Evolutionary conservation across 2,329 filamentous ascomycete species (phyloP), one percentile per base, ranked within the genome.

Genomic region (Epichloe hybrida): DNA sequence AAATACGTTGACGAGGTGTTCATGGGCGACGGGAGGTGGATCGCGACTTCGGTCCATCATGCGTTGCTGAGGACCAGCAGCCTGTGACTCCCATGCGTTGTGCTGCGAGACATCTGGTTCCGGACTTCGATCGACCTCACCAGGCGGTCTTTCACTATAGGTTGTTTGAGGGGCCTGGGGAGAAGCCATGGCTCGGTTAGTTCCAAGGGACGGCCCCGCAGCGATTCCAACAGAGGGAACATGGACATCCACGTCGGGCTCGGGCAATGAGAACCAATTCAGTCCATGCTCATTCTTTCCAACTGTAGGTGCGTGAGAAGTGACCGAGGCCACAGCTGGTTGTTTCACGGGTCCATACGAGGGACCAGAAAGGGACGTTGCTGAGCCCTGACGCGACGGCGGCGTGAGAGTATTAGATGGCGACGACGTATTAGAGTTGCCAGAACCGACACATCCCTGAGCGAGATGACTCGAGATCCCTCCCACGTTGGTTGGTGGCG

Each of bases 1-100:
- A 35, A 59, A 59, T 5, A 57, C 55, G 39, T 62, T 61, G 46
- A 58, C 54, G 27, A 63, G 49, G 9, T 53, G 48, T 23, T 50
- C 54, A 2, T 50, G 54, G 3, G 52, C 45, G 23, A 50, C 34
- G 3, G 50, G 48, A 44, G 53, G 47, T 20, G 54, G 54, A 36
- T 54, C 48, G 45, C 49, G 51, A 40, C 51, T 43, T 34, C 49
- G 46, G 43, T 52, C 49, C 27, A 27, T 27, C n/a, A 48, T 48
- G 37, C 46, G 23, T 40, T 51, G n/a, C 20, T 50, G 51, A 12
- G 39, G n/a, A 48, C 38, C 13, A 49, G 49, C n/a, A 42, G 54
- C 20, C 47, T 57, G 58, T 1, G 59, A 40, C 45, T 58, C 44
- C 17, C 37, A 51, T 3, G 64, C 61, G n/a, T 62, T 56, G 46